These are phyloP conservation scores for Pichiaceae sp. DNA, from an alignment of 1,139 yeast genomes.

Conservation along the genomic window DNA sequence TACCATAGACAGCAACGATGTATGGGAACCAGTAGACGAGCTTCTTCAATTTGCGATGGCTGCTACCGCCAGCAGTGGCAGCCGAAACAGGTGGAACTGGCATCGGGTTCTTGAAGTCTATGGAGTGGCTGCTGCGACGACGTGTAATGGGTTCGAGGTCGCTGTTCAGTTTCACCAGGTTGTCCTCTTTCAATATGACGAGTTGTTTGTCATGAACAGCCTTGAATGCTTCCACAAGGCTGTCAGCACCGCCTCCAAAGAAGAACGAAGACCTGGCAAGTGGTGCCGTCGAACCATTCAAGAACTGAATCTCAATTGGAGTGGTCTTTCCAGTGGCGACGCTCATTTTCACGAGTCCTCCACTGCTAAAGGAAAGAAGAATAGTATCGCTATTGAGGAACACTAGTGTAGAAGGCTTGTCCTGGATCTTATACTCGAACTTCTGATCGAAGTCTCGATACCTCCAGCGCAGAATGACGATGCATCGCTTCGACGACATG, in stretches of 20 bases:
- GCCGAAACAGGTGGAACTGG: conserved; percentile 24
- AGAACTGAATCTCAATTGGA: conserved; percentile 15
- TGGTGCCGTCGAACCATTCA: conserved; percentile 6
- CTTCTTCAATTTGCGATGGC: conserved; percentile 24
- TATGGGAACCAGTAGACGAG: conserved; percentile 39
- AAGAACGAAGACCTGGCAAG: conserved; percentile 10
- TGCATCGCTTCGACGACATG: conserved; percentile 26
- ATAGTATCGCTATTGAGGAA: conserved; percentile 27
- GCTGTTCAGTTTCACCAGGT: conserved; percentile 20
- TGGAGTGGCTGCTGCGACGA: conserved; percentile 8
- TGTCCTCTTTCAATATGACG: conserved; percentile 24
- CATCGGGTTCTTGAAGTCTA: conserved; percentile 14
- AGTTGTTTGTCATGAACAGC: conserved; percentile 15
- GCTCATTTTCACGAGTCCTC: conserved; percentile 14
- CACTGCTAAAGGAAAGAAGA: conserved; percentile 25
- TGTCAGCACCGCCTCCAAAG: conserved; percentile 10
- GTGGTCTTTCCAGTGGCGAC: conserved; percentile 8
- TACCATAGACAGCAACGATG: conserved; percentile 31
- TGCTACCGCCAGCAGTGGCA: conserved; percentile 2
- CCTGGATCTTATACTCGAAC: conserved; percentile 27
- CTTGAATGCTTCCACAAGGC: conserved; percentile 12
- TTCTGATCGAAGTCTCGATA: conserved; percentile 12
- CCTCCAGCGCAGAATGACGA: conserved; percentile 30
- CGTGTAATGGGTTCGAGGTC: conserved; percentile 15
- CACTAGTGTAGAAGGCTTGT: conserved; percentile 25